A percentile compares a stretch with the other conserved stretches of the same genome.
Evolutionary conservation across 495 filamentous ascomycete genomes (phyloP).

Genomic region (Penicillium canariense): DNA sequence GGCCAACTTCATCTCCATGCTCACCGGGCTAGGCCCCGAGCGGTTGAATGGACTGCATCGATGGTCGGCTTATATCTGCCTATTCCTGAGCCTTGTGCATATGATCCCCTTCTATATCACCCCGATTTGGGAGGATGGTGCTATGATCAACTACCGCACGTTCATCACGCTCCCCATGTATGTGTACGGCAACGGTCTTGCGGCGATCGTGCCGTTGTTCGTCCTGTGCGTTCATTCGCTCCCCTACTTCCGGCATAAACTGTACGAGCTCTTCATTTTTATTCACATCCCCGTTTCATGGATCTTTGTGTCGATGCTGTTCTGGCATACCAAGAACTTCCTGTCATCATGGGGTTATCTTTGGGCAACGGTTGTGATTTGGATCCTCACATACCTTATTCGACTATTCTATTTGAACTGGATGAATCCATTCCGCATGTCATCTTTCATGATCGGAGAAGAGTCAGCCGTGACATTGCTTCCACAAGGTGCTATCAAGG

Average conservation of each 20-base stretch:
- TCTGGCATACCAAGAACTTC: constrained; percentile 96
- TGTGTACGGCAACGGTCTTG: constrained; percentile 86
- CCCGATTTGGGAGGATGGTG: constrained; percentile 77
- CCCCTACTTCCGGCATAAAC: constrained; percentile 57
- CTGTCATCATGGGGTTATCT: constrained; percentile 90
- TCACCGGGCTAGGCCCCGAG: constrained; percentile 92
- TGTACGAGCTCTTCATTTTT: constrained; percentile 82
- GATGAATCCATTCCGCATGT: constrained; percentile 73
- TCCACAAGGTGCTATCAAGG: constrained; percentile 86
- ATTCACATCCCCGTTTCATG: constrained; percentile 80
- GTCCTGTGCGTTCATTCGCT: constrained; percentile 84
- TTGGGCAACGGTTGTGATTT: constrained; percentile 77
- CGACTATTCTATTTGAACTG: constrained; percentile 81
- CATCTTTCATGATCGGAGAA: constrained; percentile 76
- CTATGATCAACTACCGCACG: constrained; percentile 59
- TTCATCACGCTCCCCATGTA: constrained; percentile 60
- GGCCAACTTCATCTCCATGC: constrained; percentile 77
- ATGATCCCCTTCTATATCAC: constrained; percentile 87
- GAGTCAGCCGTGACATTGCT: constrained; percentile 83
- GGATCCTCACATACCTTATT: constrained; percentile 61
- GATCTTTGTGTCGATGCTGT: constrained; percentile 78
- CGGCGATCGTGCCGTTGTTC: constrained; percentile 75
- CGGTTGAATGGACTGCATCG: constrained; percentile 89
- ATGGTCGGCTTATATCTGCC: constrained; percentile 85
- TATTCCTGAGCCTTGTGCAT: constrained; percentile 80